A percentile compares a stretch with the other conserved stretches of the same genome.
Conservation (phyloP, 2,329 filamentous ascomycete species). For the Arthroderma sp. region DNA sequence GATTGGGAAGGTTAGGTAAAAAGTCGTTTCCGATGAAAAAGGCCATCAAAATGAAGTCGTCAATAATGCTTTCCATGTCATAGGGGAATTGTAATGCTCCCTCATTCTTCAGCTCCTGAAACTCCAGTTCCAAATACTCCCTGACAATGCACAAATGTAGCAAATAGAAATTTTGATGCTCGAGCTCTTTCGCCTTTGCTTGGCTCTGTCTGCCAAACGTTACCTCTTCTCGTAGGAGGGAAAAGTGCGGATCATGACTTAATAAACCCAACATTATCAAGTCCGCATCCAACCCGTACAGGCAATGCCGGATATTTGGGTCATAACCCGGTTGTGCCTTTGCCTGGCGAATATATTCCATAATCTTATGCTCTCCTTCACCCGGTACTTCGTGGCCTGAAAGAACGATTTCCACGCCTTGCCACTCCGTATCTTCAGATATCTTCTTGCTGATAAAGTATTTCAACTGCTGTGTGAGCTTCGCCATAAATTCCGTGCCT, state of each 20-base stretch:
- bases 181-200: constrained; percentile 85
- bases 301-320: constrained; percentile 84
- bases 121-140: constrained; percentile 93
- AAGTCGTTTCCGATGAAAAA: constrained; percentile 99
- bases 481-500: constrained; percentile 94
- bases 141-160: constrained; percentile 95
- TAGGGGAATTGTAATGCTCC: constrained; percentile 63
- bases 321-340: constrained; percentile 92
- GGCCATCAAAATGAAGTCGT: constrained; percentile 98
- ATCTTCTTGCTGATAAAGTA: constrained; percentile 99
- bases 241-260: constrained; percentile 97
- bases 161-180: constrained; percentile 97
- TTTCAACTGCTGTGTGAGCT: constrained; percentile 81
- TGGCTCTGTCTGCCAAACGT: constrained; percentile 84
- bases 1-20: constrained; percentile 83
- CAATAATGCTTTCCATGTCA: constrained; percentile 91
- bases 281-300: constrained; percentile 95
- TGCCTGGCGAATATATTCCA: constrained; percentile 97
- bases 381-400: constrained; percentile 96
- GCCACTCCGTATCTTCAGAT: constrained; percentile 93
- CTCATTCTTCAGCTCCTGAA: constrained; percentile 73
- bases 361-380: constrained; percentile 98
- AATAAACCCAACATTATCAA: constrained; percentile 96
- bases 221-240: constrained; percentile 89
- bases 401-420: constrained; percentile 87